These are phyloP conservation scores for Syncephalastrum racemosum DNA, from an alignment of 371 early-diverging fungal genomes.

Conservation along the genomic window DNA sequence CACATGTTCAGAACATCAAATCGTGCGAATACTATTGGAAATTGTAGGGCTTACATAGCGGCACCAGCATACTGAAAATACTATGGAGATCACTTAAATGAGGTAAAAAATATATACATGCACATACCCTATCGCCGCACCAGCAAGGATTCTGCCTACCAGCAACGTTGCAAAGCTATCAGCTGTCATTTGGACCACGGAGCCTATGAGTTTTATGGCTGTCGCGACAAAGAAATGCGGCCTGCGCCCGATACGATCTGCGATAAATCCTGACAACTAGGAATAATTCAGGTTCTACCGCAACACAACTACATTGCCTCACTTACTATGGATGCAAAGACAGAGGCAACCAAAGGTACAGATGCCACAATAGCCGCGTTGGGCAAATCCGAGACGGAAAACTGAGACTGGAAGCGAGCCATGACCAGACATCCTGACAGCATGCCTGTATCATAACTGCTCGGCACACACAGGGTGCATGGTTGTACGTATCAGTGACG, in stretches of 20 bases:
- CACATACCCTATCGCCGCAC: slow-evolving; percentile 63
- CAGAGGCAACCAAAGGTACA: slow-evolving; percentile 31
- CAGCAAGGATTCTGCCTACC: slow-evolving; percentile 71
- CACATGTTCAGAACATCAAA: no score
- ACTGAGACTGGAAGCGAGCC: slow-evolving; percentile 28
- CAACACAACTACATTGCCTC: neutral
- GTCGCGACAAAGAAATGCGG: slow-evolving; percentile 51
- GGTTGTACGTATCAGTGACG: neutral
- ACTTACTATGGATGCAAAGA: slow-evolving; percentile 37
- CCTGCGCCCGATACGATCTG: slow-evolving; percentile 41
- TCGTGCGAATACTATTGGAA: no score
- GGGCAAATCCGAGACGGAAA: slow-evolving; percentile 3
- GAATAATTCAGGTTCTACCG: slow-evolving; percentile 2
- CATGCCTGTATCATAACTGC: slow-evolving; percentile 51
- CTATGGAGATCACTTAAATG: slow-evolving; percentile 9
- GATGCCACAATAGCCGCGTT: slow-evolving; percentile 18
- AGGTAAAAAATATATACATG: no score
- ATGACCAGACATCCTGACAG: slow-evolving; percentile 41
- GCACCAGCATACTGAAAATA: slow-evolving; percentile 40
- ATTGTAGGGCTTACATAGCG: slow-evolving; percentile 31
- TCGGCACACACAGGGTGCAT: neutral
- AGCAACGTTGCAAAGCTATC: slow-evolving; percentile 53
- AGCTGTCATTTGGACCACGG: slow-evolving; percentile 63
- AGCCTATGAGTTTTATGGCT: slow-evolving; percentile 67
- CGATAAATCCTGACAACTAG: slow-evolving; percentile 36